Percentiles rank a stretch among this genome's conserved stretches.
Conservation (phyloP, 257 asterid genomes). For the Ehretia macrophylla region DNA sequence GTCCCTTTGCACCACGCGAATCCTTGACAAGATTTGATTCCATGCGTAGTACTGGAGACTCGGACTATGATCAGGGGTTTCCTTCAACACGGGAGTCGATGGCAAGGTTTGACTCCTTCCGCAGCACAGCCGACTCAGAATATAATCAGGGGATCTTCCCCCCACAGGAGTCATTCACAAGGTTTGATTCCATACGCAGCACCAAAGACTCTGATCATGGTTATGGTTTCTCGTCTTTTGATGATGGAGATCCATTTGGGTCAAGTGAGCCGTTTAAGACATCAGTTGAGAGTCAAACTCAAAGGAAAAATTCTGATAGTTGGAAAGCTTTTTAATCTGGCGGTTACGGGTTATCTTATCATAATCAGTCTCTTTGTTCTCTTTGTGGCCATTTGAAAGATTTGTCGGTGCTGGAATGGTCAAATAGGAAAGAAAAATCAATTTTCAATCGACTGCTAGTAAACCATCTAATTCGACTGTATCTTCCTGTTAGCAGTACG, state of each 20-base stretch:
- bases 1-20: conserved; percentile 36
- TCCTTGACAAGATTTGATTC: conserved; percentile 80
- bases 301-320: conserved; percentile 63
- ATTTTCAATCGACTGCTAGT: too few species aligned
- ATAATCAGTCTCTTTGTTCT: not conserved
- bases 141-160: conserved; percentile 48
- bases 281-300: conserved; percentile 35
- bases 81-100: conserved; percentile 41
- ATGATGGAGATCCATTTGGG: conserved; percentile 78
- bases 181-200: conserved; percentile 29
- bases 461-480: not conserved
- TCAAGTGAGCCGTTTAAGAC: conserved; percentile 61
- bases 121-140: conserved; percentile 80
- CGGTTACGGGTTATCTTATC: not conserved
- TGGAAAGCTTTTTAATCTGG: conserved; percentile 77
- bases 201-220: conserved; percentile 66
- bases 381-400: not conserved
- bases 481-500: too few species aligned
- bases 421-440: too few species aligned
- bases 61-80: conserved; percentile 65
- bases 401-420: not conserved
- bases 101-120: conserved; percentile 74
- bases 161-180: conserved; percentile 31
- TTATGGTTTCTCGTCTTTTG: conserved; percentile 64
- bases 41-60: conserved; percentile 47